A percentile compares a stretch with the other conserved stretches of the same genome.
Conservation (phyloP, 441 rosid species). For the Populus hybrid region DNA sequence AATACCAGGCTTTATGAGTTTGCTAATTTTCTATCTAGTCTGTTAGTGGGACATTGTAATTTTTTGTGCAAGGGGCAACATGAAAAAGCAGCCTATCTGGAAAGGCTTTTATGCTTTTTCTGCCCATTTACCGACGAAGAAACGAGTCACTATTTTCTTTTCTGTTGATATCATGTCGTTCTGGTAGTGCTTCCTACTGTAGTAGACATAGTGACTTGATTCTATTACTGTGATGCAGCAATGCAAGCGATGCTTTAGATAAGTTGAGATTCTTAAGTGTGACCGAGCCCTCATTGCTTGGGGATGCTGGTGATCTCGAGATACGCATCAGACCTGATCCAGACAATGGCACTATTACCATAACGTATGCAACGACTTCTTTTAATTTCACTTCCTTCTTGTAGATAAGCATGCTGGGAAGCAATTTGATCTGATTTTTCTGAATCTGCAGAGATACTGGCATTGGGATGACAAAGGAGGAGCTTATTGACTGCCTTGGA, state of each 20-base stretch:
- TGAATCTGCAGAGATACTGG: conserved; percentile 75
- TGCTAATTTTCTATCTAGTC: background rate
- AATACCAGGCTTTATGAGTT: background rate
- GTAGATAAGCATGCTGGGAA: background rate
- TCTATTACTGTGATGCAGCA: conserved; percentile 45
- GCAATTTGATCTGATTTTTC: background rate
- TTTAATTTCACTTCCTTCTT: background rate
- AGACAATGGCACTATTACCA: conserved; percentile 82
- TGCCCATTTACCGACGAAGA: background rate
- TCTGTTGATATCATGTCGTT: no score
- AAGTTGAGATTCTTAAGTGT: conserved; percentile 93
- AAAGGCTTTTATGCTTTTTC: background rate
- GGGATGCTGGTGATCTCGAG: conserved; percentile 87
- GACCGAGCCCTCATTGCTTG: conserved; percentile 86
- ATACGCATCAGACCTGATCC: conserved; percentile 91
- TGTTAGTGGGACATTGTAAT: background rate
- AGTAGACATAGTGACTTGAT: background rate
- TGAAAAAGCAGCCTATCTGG: background rate
- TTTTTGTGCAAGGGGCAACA: background rate
- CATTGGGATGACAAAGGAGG: conserved; percentile 96
- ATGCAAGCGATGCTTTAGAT: conserved; percentile 98
- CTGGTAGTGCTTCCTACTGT: background rate
- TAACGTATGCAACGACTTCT: conserved; percentile 40
- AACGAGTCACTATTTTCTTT: background rate
- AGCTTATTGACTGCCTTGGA: conserved; percentile 93